These are phyloP conservation scores for Fusarium sp. DNA, from an alignment of 2,329 filamentous ascomycete species.

Conservation along the genomic window DNA sequence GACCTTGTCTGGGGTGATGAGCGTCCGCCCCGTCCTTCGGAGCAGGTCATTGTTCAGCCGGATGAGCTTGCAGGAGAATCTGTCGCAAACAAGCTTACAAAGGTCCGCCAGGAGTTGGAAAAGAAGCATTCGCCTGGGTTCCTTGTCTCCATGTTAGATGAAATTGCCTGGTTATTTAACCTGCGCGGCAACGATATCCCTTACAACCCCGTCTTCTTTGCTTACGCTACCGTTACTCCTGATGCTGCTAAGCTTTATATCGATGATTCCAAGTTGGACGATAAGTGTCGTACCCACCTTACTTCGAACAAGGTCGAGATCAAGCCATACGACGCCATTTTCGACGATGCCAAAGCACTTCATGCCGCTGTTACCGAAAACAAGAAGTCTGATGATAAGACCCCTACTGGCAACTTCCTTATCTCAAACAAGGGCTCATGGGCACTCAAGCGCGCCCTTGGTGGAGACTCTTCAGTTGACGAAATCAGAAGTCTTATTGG, in stretches of 20 bases:
- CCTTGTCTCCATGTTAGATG: constrained; percentile 94
- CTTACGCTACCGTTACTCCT: constrained; percentile 90
- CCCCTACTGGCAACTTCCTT: constrained; percentile 76
- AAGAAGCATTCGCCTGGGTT: constrained; percentile 92
- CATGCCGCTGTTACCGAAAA: constrained; percentile 58
- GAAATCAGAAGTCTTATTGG: constrained; percentile 89
- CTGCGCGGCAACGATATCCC: constrained; percentile 94
- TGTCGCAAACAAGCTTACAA: constrained; percentile 85
- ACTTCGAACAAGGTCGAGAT: constrained; percentile 78
- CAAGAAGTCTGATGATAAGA: constrained; percentile 52
- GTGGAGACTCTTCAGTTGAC: constrained; percentile 87
- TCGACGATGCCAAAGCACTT: constrained; percentile 80
- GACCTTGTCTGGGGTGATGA: constrained; percentile 88
- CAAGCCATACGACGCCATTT: constrained; percentile 86
- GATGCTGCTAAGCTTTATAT: constrained; percentile 85
- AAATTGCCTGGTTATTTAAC: constrained; percentile 99
- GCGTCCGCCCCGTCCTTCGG: constrained; percentile 81
- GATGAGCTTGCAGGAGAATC: constrained; percentile 85
- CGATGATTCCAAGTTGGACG: constrained; percentile 82
- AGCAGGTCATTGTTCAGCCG: constrained; percentile 80
- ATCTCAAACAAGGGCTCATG: constrained; percentile 93
- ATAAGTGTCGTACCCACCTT: constrained; percentile 79
- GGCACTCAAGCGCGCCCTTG: constrained; percentile 89
- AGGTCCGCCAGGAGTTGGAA: constrained; percentile 90
- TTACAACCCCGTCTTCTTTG: constrained; percentile 99